phyloP scores from a whole-genome alignment of 148 eudicot species.

The Bassia scoparia region DNA sequence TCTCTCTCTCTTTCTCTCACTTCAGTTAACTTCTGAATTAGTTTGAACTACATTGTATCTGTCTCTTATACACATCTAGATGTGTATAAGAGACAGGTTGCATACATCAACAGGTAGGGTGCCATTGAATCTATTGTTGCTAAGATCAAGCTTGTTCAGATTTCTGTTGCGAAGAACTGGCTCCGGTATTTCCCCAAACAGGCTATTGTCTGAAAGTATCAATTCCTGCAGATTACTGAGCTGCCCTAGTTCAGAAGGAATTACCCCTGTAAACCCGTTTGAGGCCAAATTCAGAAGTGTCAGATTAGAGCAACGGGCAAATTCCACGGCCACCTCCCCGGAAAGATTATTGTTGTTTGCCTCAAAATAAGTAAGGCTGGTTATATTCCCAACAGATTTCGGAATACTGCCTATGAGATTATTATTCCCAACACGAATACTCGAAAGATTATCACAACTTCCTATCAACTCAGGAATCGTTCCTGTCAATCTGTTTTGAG shows the following conservation, averaged over 20 bases:
- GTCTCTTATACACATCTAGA: no score
- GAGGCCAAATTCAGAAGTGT: slow-evolving; percentile 83
- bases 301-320: slow-evolving; percentile 73
- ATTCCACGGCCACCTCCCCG: slow-evolving; percentile 66
- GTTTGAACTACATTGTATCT: no score
- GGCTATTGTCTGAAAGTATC: slow-evolving; percentile 68
- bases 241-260: slow-evolving; percentile 71
- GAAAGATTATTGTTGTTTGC: slow-evolving; percentile 81
- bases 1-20: no score
- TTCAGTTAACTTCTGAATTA: no score
- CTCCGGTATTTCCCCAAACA: slow-evolving; percentile 69
- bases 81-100: no score
- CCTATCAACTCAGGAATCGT: slow-evolving; percentile 54
- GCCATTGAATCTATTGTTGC: slow-evolving; percentile 76
- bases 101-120: slow-evolving; percentile 66
- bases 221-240: slow-evolving; percentile 76
- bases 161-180: slow-evolving; percentile 59
- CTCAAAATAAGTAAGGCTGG: slow-evolving; percentile 85
- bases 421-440: slow-evolving; percentile 80
- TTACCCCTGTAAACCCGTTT: slow-evolving; percentile 66
- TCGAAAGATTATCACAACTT: slow-evolving; percentile 66
- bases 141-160: slow-evolving; percentile 87
- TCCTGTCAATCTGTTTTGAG: slow-evolving; percentile 61
- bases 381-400: slow-evolving; percentile 57
- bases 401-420: slow-evolving; percentile 66